A percentile compares a stretch with the other conserved stretches of the same genome.
Conservation (phyloP, 2,329 filamentous ascomycete genomes). For the Apiospora malaysiana region DNA sequence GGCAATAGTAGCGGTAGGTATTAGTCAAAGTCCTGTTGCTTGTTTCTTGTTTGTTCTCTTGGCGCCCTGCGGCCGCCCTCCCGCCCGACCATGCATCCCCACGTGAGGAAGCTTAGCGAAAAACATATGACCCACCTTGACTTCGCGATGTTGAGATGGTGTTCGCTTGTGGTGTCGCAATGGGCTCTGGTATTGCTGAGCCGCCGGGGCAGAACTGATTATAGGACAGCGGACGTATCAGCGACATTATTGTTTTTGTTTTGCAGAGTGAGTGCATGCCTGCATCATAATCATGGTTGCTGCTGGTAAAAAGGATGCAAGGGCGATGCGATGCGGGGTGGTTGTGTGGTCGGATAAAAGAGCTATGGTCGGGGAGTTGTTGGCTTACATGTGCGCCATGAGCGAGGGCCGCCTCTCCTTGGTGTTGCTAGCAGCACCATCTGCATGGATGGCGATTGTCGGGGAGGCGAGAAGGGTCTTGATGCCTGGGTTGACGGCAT, state of each 20-base stretch:
- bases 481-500: slow-evolving; percentile 22
- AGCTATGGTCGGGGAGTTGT: background rate
- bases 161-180: slow-evolving; percentile 63
- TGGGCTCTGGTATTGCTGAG: slow-evolving; percentile 55
- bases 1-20: background rate
- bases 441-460: slow-evolving; percentile 44
- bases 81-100: background rate
- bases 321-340: background rate
- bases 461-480: slow-evolving; percentile 42
- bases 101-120: background rate
- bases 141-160: slow-evolving; percentile 61
- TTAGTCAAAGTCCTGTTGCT: slow-evolving; percentile 21
- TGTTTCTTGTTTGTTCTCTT: background rate
- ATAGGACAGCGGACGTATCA: background rate
- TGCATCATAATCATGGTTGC: background rate
- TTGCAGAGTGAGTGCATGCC: background rate
- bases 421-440: slow-evolving; percentile 36
- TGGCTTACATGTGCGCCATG: slow-evolving; percentile 49
- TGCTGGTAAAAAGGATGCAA: background rate
- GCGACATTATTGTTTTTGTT: background rate
- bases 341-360: background rate
- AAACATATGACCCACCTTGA: slow-evolving; percentile 55
- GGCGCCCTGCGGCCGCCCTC: background rate
- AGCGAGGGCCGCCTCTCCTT: slow-evolving; percentile 40
- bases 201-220: slow-evolving; percentile 50